Conservation (phyloP, 768 basidiomycete species). For the Amanita polypyramis region DNA sequence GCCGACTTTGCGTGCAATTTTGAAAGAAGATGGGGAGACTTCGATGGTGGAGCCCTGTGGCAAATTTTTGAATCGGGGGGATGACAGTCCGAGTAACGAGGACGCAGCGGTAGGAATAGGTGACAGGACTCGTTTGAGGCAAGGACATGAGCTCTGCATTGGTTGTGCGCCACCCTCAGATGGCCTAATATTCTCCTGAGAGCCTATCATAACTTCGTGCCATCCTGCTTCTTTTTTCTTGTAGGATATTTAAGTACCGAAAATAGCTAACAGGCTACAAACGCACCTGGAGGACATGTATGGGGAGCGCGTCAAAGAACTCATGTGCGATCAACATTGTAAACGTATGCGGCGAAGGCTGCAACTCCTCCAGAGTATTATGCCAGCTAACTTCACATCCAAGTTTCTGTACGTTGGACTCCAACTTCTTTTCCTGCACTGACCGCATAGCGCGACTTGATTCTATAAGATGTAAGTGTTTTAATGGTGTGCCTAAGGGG, state of each 20-base stretch:
- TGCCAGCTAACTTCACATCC: constrained; percentile 55
- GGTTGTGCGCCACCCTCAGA: background rate
- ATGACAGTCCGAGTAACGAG: constrained; percentile 50
- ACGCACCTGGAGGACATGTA: constrained; percentile 78
- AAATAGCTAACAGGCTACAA: background rate
- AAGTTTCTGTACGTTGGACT: constrained; percentile 15
- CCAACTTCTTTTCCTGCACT: constrained; percentile 48
- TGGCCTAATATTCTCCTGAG: constrained; percentile 12
- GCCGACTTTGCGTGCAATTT: constrained; percentile 57
- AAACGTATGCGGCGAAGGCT: constrained; percentile 37
- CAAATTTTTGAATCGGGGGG: constrained; percentile 57
- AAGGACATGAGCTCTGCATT: constrained; percentile 15
- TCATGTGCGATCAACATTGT: constrained; percentile 92
- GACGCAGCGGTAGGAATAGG: constrained; percentile 39
- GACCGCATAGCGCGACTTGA: constrained; percentile 59
- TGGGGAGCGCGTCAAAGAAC: constrained; percentile 94
- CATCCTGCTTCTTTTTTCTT: constrained; percentile 76
- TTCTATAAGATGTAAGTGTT: constrained; percentile 69
- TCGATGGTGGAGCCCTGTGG: constrained; percentile 71
- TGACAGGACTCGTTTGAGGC: constrained; percentile 57
- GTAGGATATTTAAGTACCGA: background rate
- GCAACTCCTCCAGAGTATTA: constrained; percentile 59
- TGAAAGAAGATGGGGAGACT: constrained; percentile 63
- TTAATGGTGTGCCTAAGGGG: constrained; percentile 23
- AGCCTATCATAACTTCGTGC: constrained; percentile 75